Base-by-base conservation (phyloP, 1,284 basidiomycete species). In the Ganoderma lingzhi region DNA sequence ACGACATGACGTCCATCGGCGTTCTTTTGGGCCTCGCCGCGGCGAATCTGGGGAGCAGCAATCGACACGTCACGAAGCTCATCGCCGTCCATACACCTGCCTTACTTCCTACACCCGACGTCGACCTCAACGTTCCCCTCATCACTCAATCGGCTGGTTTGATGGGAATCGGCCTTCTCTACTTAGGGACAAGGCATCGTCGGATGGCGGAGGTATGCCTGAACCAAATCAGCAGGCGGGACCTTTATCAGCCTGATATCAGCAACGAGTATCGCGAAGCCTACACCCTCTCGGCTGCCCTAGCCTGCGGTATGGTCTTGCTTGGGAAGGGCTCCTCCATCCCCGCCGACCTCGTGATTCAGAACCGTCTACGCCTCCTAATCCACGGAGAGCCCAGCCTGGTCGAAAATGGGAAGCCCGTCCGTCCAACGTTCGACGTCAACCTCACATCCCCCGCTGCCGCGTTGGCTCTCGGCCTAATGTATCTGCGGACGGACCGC, bases 221-320 rank as follows among this genome's bases (percentile, higher is more conserved):
- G 19, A 87, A 86, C 63, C 95, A 99, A 79, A 93, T 99, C 71
- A 90, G 91, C 64, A 87, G 93, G 28, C 86, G 84, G 67, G 92
- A 95, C 75, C 87, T 97, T 30, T 87, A 89, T 3, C 92, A 92
- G 67, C 90, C 93, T 0, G 95, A 98, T 73, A 84, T 93, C 48
- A 94, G 90, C 75, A 92, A 91, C 72, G 94, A 96, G 70, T 89
- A 95, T 77, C 88, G 94, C 42, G 98, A 99, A 78, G 92, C 96
- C 0, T 99, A 99, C 78, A 94, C 96, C 0, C 91, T 96, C 73
- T 90, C 95, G 1, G 92, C 96, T 1, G 95, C 94, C 4, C 87
- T 98, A 56, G 91, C 94, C 0, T 98, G 98, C 77, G 98, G 98
- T 0, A 93, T 98, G 87, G 93, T 98, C 79, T 97, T 98, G 92